These are phyloP conservation scores for Gonapodya prolifera DNA, from an alignment of 192 early-diverging fungal species.

Conservation along the genomic window DNA sequence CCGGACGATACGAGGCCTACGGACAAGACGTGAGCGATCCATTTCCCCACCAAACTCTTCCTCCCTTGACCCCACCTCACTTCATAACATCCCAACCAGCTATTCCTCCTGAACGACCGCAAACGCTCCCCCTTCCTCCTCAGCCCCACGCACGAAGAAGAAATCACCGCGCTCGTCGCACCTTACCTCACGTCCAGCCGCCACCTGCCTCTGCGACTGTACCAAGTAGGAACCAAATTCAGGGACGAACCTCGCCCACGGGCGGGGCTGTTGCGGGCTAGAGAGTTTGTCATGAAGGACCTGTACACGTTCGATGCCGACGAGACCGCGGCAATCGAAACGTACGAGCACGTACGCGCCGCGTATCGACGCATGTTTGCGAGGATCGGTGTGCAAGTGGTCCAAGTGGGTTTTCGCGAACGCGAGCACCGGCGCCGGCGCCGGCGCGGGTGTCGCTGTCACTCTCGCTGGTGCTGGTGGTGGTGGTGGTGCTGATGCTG, in stretches of 20 bases:
- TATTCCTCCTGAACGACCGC: slow-evolving; percentile 72
- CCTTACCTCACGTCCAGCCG: slow-evolving; percentile 49
- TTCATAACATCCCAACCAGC: slow-evolving; percentile 16
- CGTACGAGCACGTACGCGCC: slow-evolving; percentile 57
- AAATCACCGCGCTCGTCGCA: slow-evolving; percentile 65
- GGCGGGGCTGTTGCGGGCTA: slow-evolving; percentile 66
- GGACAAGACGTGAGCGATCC: slow-evolving; percentile 9
- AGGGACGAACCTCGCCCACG: slow-evolving; percentile 75
- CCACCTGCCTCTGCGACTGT: slow-evolving; percentile 71
- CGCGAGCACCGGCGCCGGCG: neutral
- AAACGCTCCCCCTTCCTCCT: slow-evolving; percentile 53
- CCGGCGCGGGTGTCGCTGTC: no score
- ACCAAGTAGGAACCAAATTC: slow-evolving; percentile 71
- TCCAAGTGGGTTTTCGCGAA: slow-evolving; percentile 32
- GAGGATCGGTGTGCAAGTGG: slow-evolving; percentile 65
- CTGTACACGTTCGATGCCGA: slow-evolving; percentile 78
- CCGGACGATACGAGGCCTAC: neutral
- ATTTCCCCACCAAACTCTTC: neutral
- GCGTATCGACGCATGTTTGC: slow-evolving; percentile 69
- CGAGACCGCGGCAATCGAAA: slow-evolving; percentile 46
- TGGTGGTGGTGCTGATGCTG: no score
- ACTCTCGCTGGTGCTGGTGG: no score
- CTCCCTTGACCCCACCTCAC: neutral
- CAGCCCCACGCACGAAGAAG: slow-evolving; percentile 87
- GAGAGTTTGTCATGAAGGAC: slow-evolving; percentile 96